Base-by-base conservation (phyloP, 495 filamentous ascomycete genomes). In the Penicillium flavigenum region DNA sequence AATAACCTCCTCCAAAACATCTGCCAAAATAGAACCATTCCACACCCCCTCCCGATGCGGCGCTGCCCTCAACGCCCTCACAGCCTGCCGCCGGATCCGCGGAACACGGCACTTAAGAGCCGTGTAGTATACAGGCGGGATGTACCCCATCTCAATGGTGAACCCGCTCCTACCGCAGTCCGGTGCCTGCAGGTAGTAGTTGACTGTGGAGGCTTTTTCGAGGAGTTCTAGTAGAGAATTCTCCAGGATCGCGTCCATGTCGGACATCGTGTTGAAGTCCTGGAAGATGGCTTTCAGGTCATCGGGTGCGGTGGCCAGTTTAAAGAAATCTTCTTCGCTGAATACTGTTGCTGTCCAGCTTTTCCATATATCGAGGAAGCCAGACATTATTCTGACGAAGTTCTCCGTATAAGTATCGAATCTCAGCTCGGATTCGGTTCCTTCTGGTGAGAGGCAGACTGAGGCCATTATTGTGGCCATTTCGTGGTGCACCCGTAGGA, bases 41-140 rank as follows among this genome's bases (percentile, higher is more conserved):
- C 82, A 87, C 2, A 81, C 68, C 0, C 79, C 83, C 63, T 86
- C 84, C 29, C 77, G 71, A 60, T 84, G 80, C 5, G 67, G 59
- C 7, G 64, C 56, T 0, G 52, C 44, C 20, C 58, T 50, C 14
- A 86, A 59, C 10, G 80, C 58, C 14, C 50, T 27, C 16, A 84
- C 63, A 0, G 81, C 81, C 7, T 76, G 66, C 4, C 65, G 61
- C 41, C 82, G 63, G 29, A 83, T 66, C 2, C 59, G 61, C 17
- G 62, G 72, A n/a, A 77, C 70, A n/a, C 81, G 81, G 52, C 83
- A 86, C 58, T 83, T 83, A n/a, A 81, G 54, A 1, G 79, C 80
- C 0, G 75, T 73, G 63, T 73, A 82, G 57, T 81, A 85, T 5
- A 85, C 59, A 0, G 80, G 79, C 9, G 76, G 71, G 8, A 83